Percentiles rank a stretch among this genome's conserved stretches.
Evolutionary conservation across 108 stramenopile genomes (phyloP).

Genomic region (Heterococcus sp.): DNA sequence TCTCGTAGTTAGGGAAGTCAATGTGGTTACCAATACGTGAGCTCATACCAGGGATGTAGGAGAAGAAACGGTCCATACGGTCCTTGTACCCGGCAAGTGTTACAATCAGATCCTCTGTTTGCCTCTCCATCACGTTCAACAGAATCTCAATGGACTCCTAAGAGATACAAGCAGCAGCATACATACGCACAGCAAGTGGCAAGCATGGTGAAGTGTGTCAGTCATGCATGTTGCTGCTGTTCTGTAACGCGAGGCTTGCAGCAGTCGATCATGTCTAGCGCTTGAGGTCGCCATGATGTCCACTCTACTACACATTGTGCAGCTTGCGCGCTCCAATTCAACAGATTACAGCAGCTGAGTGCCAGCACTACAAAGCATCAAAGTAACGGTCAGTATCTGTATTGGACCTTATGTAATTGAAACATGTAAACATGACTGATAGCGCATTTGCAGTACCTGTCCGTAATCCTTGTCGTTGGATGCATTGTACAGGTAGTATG

Average conservation of each 20-base stretch:
- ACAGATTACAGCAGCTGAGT: not conserved
- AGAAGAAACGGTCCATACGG: slow-evolving; percentile 97
- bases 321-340: no score
- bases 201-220: not conserved
- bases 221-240: no score
- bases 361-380: not conserved
- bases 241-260: no score
- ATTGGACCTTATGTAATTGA: not conserved
- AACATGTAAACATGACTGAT: not conserved
- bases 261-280: no score
- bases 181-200: not conserved
- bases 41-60: slow-evolving; percentile 96
- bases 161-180: not conserved
- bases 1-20: slow-evolving; percentile 94
- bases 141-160: slow-evolving; percentile 98
- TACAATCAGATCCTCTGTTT: slow-evolving; percentile 93
- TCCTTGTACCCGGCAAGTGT: slow-evolving; percentile 97
- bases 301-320: no score
- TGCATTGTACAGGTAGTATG: slow-evolving; percentile 97
- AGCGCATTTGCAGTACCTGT: slow-evolving; percentile 1
- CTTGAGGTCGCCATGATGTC: no score
- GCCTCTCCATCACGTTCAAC: slow-evolving; percentile 95
- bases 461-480: slow-evolving; percentile 76
- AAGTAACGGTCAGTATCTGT: not conserved
- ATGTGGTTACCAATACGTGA: slow-evolving; percentile 97